Base-by-base conservation (phyloP, 345 rosid species). In the Rhizophora apiculata region DNA sequence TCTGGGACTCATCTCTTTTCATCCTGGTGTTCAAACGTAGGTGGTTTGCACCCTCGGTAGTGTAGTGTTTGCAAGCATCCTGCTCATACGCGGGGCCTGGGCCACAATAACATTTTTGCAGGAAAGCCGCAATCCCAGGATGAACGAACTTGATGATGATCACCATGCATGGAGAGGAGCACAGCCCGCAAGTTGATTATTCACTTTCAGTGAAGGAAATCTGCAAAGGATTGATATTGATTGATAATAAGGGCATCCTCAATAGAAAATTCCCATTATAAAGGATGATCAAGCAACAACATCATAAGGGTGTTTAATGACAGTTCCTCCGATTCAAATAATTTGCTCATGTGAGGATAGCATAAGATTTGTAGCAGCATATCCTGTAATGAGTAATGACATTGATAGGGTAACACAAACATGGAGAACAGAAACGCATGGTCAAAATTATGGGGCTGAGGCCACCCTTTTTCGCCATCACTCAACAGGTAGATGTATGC, bases 41-140 rank as follows among this genome's bases (percentile, higher is more conserved):
- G 95, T 89, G 68, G 77, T 87, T 63, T 89, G 95, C 79, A 85
- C 91, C 57, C 86, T 89, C 54, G 95, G 89, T 64, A 86, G 82
- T 24, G 73, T 79, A 20, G 94, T 89, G 62, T 85, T 86, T 46
- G 82, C 76, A 46, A 89, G 91, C 83, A 85, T 89, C 75, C 78
- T 89, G 72, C 81, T 89, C 21, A 79, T 86, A 56, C 89, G 89
- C 0, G 88, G 87, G 46, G 74, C 84, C 60, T 87, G 89, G 95
- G 58, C 80, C 0, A 87, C 79, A 8, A 64, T 87, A 34, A 48
- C 79, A 8, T 85, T 81, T 72, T 56, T 85, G 60, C 95, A 85
- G 77, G 91, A 87, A 59, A 74, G 72, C 71, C 86, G 81, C 48
- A 56, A 55, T 43, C 71, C 46, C 8, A 65, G 63, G 72, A 53